Evolutionary conservation across 768 basidiomycete genomes (phyloP).

Genomic region (Pleurotus tuoliensis): DNA sequence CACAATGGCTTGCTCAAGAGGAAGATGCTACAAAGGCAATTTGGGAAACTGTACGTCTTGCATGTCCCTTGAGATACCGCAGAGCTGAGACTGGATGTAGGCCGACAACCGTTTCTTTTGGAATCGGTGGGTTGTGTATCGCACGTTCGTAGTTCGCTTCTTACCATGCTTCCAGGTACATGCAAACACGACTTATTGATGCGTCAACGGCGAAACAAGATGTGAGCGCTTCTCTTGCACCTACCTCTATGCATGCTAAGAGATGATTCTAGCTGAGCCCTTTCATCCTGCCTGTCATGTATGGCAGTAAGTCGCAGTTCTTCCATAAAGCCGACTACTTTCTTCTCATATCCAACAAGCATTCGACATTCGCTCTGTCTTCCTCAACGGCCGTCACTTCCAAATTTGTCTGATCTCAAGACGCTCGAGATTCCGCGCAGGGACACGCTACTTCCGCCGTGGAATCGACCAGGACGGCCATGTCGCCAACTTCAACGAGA

Average conservation of each 20-base stretch:
- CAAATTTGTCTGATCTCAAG: slow-evolving; percentile 88
- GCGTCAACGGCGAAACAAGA: slow-evolving; percentile 49
- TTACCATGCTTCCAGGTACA: slow-evolving; percentile 37
- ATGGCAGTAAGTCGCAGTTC: slow-evolving; percentile 72
- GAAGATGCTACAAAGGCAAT: slow-evolving; percentile 50
- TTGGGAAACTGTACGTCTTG: slow-evolving; percentile 71
- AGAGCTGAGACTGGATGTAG: slow-evolving; percentile 32
- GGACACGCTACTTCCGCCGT: slow-evolving; percentile 94
- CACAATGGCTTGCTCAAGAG: slow-evolving; percentile 63
- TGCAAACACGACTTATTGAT: slow-evolving; percentile 36
- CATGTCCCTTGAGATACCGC: neutral
- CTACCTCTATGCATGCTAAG: neutral
- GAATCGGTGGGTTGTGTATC: slow-evolving; percentile 60
- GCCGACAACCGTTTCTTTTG: slow-evolving; percentile 98
- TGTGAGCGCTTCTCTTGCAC: slow-evolving; percentile 37
- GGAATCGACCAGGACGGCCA: slow-evolving; percentile 88
- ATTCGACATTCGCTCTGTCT: slow-evolving; percentile 75
- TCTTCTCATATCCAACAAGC: slow-evolving; percentile 41
- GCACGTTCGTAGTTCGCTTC: too few relatives aligned
- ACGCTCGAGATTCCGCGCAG: slow-evolving; percentile 90
- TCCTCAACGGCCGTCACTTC: slow-evolving; percentile 75
- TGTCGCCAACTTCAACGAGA: slow-evolving; percentile 97
- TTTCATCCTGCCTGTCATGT: slow-evolving; percentile 90
- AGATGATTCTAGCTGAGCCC: slow-evolving; percentile 59
- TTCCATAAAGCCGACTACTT: slow-evolving; percentile 4